Percentiles rank a stretch among this genome's conserved stretches.
Conservation (phyloP, 1,139 yeast genomes). For the Magnusiomyces sp. region DNA sequence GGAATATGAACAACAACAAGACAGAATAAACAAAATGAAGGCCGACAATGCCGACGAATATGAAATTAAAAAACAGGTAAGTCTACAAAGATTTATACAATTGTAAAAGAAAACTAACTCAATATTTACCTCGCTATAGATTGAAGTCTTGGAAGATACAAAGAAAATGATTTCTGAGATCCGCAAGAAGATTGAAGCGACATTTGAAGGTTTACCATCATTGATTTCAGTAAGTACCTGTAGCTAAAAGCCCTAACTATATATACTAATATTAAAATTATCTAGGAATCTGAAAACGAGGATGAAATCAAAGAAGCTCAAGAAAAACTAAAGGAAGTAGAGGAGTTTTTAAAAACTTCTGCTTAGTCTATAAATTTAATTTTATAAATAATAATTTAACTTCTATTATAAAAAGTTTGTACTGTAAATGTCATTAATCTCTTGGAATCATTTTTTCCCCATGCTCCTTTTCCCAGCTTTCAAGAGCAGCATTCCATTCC, state of each 20-base stretch:
- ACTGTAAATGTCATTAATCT: too few species aligned
- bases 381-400: too few species aligned
- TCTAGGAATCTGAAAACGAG: conserved; percentile 39
- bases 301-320: conserved; percentile 42
- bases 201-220: conserved; percentile 43
- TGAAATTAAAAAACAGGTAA: conserved; percentile 56
- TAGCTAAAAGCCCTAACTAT: conserved; percentile 32
- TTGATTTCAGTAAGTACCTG: too few species aligned
- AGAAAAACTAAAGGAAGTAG: conserved; percentile 28
- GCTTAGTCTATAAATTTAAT: background rate
- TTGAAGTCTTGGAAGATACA: conserved; percentile 60
- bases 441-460: conserved; percentile 3
- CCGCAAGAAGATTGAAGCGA: conserved; percentile 43
- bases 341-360: conserved; percentile 18
- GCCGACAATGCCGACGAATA: conserved; percentile 50
- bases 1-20: conserved; percentile 57
- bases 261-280: too few species aligned
- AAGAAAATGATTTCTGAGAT: conserved; percentile 60
- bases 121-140: too few species aligned
- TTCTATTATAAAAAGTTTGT: too few species aligned
- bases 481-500: conserved; percentile 61
- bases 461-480: conserved; percentile 50
- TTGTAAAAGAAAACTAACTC: too few species aligned
- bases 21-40: conserved; percentile 36
- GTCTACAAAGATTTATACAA: conserved; percentile 11